These are phyloP conservation scores for Vitis riparia DNA, from an alignment of 164 flowering plant species.

Conservation along the genomic window DNA sequence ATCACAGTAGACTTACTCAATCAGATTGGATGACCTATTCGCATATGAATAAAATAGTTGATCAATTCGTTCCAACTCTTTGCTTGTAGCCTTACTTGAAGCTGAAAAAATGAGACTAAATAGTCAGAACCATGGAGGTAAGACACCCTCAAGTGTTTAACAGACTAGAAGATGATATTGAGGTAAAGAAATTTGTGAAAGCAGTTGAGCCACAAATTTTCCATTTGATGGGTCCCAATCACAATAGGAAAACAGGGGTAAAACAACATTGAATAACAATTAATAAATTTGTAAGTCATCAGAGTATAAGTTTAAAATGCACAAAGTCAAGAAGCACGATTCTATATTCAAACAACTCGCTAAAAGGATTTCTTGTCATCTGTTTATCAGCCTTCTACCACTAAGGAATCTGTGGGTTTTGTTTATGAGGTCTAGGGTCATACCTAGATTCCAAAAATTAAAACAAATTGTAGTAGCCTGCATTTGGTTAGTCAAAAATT, in stretches of 20 bases:
- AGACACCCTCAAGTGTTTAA: background rate
- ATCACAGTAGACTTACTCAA: conserved; percentile 53
- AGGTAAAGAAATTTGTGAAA: background rate
- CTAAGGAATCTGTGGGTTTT: no score
- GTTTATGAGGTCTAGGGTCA: no score
- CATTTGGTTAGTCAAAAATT: no score
- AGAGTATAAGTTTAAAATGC: background rate
- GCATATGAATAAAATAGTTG: conserved; percentile 61
- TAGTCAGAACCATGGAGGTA: background rate
- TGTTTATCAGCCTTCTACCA: no score
- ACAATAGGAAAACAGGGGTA: background rate
- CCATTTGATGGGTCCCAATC: background rate
- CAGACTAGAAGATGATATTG: background rate
- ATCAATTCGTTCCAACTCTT: conserved; percentile 76
- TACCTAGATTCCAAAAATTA: no score
- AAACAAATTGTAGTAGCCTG: no score
- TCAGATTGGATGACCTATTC: conserved; percentile 44
- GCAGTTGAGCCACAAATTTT: background rate
- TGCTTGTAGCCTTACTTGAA: conserved; percentile 61
- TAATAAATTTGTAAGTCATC: background rate
- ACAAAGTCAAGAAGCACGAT: no score
- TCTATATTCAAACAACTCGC: no score
- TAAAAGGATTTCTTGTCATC: no score
- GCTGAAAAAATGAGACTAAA: conserved; percentile 39
- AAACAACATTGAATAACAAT: background rate